Percentiles rank a stretch among this genome's conserved stretches.
phyloP scores from a whole-genome alignment of 2,329 filamentous ascomycete species.

The Diaporthe humulicola region DNA sequence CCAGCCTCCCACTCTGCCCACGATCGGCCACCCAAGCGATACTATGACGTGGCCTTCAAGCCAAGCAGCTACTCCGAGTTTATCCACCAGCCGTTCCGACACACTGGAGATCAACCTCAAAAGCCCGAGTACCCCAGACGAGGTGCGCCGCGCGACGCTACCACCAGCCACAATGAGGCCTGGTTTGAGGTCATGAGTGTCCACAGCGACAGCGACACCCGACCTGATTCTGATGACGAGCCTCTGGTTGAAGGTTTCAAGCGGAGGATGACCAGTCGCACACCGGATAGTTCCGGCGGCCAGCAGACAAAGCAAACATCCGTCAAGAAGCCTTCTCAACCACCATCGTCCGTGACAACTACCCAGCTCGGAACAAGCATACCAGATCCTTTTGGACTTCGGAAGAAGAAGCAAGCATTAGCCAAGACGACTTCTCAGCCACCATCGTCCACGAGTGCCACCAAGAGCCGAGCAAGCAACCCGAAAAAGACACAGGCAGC shows the following conservation, averaged over 20 bases:
- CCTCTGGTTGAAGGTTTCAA: neutral
- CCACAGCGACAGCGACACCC: neutral
- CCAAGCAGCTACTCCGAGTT: neutral
- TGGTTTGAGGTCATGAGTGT: neutral
- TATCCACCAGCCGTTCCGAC: neutral
- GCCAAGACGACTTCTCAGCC: too few species aligned
- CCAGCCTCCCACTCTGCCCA: too few species aligned
- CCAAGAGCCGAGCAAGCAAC: too few species aligned
- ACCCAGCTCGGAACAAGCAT: neutral
- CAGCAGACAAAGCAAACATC: neutral
- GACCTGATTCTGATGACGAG: conserved; percentile 17
- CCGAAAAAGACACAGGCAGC: too few species aligned
- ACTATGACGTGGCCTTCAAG: neutral
- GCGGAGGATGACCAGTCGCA: neutral
- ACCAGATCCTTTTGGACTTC: neutral
- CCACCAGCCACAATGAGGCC: neutral
- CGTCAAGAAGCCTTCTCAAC: neutral
- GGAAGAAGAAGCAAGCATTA: too few species aligned
- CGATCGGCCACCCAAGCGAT: neutral
- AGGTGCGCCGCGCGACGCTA: neutral
- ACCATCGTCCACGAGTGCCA: too few species aligned
- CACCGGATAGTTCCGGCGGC: too few species aligned
- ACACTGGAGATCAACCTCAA: neutral
- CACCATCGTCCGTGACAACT: neutral
- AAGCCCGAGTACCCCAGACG: neutral